phyloP scores from a whole-genome alignment of 345 rosid species.

The Aquilaria sinensis region DNA sequence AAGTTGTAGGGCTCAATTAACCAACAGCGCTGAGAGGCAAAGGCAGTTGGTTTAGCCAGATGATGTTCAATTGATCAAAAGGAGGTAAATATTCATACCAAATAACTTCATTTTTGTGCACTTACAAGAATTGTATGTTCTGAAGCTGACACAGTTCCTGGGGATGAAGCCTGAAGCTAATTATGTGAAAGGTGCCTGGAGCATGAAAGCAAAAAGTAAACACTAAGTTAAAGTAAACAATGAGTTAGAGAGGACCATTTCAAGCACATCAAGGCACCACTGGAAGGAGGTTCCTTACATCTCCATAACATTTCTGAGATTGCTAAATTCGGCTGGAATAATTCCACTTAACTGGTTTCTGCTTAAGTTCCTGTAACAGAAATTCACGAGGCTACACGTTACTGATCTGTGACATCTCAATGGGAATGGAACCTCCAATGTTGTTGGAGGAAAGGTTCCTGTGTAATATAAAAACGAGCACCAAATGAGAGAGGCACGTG shows the following conservation, averaged over 20 bases:
- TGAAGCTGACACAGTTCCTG: conserved; percentile 78
- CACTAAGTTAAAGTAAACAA: conserved; percentile 9
- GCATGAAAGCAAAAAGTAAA: conserved; percentile 8
- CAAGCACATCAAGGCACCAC: not conserved
- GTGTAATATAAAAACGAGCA: not conserved
- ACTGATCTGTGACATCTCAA: conserved; percentile 87
- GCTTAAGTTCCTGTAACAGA: conserved; percentile 66
- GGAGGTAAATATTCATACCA: not conserved
- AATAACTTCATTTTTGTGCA: not conserved
- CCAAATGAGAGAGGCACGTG: conserved; percentile 42
- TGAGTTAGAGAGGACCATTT: not conserved
- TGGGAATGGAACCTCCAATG: conserved; percentile 69
- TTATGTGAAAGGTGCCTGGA: conserved; percentile 86
- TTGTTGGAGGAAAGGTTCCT: conserved; percentile 86
- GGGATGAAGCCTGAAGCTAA: conserved; percentile 79
- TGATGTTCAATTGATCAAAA: not conserved
- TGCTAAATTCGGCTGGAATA: conserved; percentile 85
- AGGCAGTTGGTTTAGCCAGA: conserved; percentile 36
- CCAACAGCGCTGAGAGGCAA: conserved; percentile 65
- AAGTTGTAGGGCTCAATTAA: conserved; percentile 1
- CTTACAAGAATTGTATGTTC: conserved; percentile 64
- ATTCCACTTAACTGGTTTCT: conserved; percentile 60
- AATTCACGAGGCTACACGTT: conserved; percentile 29
- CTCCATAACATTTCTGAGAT: conserved; percentile 82
- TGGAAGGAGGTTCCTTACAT: conserved; percentile 42